phyloP scores from a whole-genome alignment of 257 asterid species.

The Primulina tabacum region DNA sequence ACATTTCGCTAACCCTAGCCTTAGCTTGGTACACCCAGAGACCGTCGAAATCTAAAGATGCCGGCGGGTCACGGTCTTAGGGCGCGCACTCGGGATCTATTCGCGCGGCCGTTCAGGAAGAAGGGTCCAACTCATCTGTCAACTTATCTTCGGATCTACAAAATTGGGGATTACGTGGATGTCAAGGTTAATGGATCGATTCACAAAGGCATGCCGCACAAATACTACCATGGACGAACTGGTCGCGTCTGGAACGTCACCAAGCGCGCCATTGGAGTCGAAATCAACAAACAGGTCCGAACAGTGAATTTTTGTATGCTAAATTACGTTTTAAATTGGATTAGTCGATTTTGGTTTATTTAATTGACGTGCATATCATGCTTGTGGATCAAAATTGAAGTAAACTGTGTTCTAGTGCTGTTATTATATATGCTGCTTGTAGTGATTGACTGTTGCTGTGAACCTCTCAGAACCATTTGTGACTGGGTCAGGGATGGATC shows the following conservation, averaged over 20 bases:
- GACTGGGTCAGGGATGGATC: too few species aligned
- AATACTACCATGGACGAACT: slow-evolving; percentile 31
- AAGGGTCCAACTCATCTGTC: slow-evolving; percentile 32
- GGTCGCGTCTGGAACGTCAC: slow-evolving; percentile 34
- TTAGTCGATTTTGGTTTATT: not conserved
- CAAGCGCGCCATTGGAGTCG: slow-evolving; percentile 31
- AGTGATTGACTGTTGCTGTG: not conserved
- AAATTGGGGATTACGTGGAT: slow-evolving; percentile 25
- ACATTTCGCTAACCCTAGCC: too few species aligned
- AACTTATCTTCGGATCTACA: slow-evolving; percentile 27
- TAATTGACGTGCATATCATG: not conserved
- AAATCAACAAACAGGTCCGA: slow-evolving; percentile 29
- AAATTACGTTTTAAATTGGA: not conserved
- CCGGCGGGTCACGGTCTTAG: slow-evolving; percentile 32
- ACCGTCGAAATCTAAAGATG: not conserved
- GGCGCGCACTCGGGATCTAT: slow-evolving; percentile 26
- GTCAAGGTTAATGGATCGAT: slow-evolving; percentile 31
- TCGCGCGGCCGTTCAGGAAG: slow-evolving; percentile 28
- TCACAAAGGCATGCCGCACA: slow-evolving; percentile 35
- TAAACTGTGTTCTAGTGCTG: too few species aligned
- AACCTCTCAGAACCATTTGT: not conserved
- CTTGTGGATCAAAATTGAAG: not conserved
- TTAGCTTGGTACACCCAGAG: too few species aligned
- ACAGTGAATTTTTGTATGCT: not conserved
- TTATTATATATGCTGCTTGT: too few species aligned